Percentiles rank a stretch among this genome's conserved stretches.
Conservation (phyloP, 192 early-diverging fungal species). For the Thoreauomyces humboldtii region DNA sequence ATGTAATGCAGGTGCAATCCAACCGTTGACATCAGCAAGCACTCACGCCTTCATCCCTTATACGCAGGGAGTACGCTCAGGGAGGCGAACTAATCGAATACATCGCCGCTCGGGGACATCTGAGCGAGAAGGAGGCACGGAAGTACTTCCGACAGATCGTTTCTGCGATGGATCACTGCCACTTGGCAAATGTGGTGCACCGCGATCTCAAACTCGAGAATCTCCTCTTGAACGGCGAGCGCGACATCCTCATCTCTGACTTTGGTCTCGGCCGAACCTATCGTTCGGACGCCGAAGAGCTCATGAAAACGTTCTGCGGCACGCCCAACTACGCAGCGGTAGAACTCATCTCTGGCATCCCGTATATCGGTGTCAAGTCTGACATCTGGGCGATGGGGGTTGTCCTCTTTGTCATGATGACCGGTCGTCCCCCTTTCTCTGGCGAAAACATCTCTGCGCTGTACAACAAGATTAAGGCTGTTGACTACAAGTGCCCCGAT, state of each 20-base stretch:
- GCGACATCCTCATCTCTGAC: constrained; percentile 57
- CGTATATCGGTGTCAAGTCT: constrained; percentile 59
- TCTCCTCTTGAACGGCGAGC: constrained; percentile 47
- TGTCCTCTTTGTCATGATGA: constrained; percentile 61
- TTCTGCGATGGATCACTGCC: constrained; percentile 64
- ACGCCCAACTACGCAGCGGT: constrained; percentile 66
- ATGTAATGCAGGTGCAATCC: constrained; percentile 46
- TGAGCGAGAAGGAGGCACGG: constrained; percentile 53
- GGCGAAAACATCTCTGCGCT: constrained; percentile 52
- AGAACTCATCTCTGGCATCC: constrained; percentile 61
- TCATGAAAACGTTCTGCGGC: constrained; percentile 65
- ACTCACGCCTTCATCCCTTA: neutral
- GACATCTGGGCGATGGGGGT: constrained; percentile 72
- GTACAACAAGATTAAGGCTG: constrained; percentile 57
- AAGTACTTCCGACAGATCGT: constrained; percentile 59
- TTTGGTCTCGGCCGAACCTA: constrained; percentile 60
- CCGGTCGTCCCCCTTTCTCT: constrained; percentile 54
- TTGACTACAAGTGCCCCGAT: constrained; percentile 58
- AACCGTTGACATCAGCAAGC: neutral
- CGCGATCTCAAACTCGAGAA: constrained; percentile 62
- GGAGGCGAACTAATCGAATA: constrained; percentile 63
- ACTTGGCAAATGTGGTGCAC: constrained; percentile 61
- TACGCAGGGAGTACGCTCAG: constrained; percentile 56
- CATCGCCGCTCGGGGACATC: constrained; percentile 47
- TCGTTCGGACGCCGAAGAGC: constrained; percentile 41